phyloP scores from a whole-genome alignment of 305 asterid species.

The Fraxinus platypoda region DNA sequence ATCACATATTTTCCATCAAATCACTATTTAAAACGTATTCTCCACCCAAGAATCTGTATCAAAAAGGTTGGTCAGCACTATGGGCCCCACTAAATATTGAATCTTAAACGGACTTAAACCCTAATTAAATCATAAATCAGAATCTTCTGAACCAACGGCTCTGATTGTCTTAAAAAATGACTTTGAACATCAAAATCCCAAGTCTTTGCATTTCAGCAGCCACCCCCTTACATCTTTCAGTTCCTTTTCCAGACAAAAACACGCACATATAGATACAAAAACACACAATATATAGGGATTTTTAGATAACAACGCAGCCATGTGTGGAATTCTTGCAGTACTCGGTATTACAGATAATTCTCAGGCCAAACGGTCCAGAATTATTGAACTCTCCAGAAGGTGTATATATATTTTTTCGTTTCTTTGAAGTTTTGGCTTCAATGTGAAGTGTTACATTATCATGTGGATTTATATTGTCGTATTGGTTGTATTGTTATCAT shows the following conservation, averaged over 20 bases:
- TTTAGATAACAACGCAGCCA: constrained; percentile 28
- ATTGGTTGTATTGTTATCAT: background rate
- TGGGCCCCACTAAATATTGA: constrained; percentile 33
- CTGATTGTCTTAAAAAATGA: constrained; percentile 20
- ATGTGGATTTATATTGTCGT: background rate
- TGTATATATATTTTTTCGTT: constrained; percentile 6
- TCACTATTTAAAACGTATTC: too few species aligned
- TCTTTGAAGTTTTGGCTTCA: background rate
- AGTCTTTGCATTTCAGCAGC: constrained; percentile 25
- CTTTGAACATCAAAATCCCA: background rate
- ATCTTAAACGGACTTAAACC: constrained; percentile 51
- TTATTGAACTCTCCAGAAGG: constrained; percentile 95
- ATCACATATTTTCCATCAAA: too few species aligned
- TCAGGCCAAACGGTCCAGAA: constrained; percentile 78
- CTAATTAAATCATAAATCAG: constrained; percentile 34
- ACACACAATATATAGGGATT: background rate
- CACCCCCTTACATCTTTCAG: constrained; percentile 19
- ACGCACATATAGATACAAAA: constrained; percentile 6
- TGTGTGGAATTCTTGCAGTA: constrained; percentile 99
- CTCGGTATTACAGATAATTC: constrained; percentile 77
- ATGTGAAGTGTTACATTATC: background rate
- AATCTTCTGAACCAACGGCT: constrained; percentile 49
- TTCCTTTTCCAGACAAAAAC: background rate
- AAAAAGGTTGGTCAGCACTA: too few species aligned
- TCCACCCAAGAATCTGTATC: too few species aligned